Evolutionary conservation across 1,284 basidiomycete species (phyloP).

Genomic region (Boletus hoseneyae): DNA sequence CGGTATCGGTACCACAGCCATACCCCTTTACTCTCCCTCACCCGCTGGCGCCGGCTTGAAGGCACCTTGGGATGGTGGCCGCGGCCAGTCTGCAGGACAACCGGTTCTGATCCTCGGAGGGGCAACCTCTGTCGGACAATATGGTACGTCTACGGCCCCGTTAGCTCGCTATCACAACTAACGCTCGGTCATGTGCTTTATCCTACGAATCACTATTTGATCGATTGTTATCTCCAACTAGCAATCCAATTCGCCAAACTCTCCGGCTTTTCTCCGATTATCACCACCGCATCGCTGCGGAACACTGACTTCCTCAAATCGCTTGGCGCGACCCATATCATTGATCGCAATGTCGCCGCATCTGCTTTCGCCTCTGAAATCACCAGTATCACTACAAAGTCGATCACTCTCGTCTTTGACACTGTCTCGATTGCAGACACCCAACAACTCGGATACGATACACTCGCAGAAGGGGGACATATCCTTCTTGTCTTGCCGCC

Average conservation of each 20-base stretch:
- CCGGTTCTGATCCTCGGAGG: slow-evolving; percentile 38
- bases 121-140: slow-evolving; percentile 36
- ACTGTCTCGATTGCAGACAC: slow-evolving; percentile 16
- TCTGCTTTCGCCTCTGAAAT: slow-evolving; percentile 15
- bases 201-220: neutral
- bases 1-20: slow-evolving; percentile 12
- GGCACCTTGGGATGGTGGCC: slow-evolving; percentile 26
- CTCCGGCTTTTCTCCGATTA: slow-evolving; percentile 31
- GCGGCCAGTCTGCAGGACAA: slow-evolving; percentile 21
- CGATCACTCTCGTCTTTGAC: slow-evolving; percentile 21
- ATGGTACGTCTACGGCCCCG: slow-evolving; percentile 17
- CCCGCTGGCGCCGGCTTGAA: slow-evolving; percentile 22
- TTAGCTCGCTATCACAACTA: neutral
- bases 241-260: slow-evolving; percentile 36
- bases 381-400: slow-evolving; percentile 8
- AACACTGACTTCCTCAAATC: slow-evolving; percentile 33
- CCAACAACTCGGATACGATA: slow-evolving; percentile 24
- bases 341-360: slow-evolving; percentile 25
- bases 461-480: slow-evolving; percentile 21
- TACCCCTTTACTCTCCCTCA: slow-evolving; percentile 22
- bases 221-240: slow-evolving; percentile 11
- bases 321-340: slow-evolving; percentile 34
- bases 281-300: slow-evolving; percentile 34
- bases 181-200: neutral
- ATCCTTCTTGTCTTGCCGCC: slow-evolving; percentile 2